Evolutionary conservation across 2,329 filamentous ascomycete genomes (phyloP), one percentile per base, ranked within the genome.

Genomic region (Aspergillus ustus): DNA sequence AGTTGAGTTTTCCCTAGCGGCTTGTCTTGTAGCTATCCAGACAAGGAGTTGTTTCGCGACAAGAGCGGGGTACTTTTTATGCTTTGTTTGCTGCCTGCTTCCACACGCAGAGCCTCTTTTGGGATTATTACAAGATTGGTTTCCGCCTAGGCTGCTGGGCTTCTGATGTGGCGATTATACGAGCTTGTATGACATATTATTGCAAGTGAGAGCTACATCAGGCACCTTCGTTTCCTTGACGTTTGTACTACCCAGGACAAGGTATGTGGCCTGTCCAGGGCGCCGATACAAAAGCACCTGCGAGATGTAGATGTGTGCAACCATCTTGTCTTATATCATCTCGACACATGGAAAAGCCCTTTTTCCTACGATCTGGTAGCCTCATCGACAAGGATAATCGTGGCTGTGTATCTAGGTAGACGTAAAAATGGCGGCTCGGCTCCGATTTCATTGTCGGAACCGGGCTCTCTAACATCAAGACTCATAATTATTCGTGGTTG

Each of bases 331-430:
- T 34, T 45, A 48, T 40, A 29, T 29, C 55, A 17, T 57, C 46
- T 34, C 45, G 34, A 45, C 55, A 45, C 48, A 52, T 52, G 55
- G 15, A 29, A n/a, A 58, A 19, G n/a, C 43, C 28, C 51, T n/a
- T 17, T n/a, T 28, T 25, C 25, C 25, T 37, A 50, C 34, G 11
- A 31, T 11, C 19, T 7, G 15, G n/a, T 31, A 51, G 54, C 46
- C 54, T 57, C 54, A 44, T 29, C n/a, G 19, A 45, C 54, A 57
- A 29, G 34, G 22, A 44, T 57, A 20, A 19, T 37, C 34, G 22
- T 51, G 22, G 6, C 20, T 4, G 8, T 20, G n/a, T 19, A 11
- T 40, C 22, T 15, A 29, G n/a, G 20, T 44, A 37, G 50, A 9
- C 15, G 34, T 15, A 17, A 15, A 40, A 40, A 15, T 13, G 34